phyloP scores from a whole-genome alignment of 2,329 filamentous ascomycete species.

The Teratosphaeria viscida region DNA sequence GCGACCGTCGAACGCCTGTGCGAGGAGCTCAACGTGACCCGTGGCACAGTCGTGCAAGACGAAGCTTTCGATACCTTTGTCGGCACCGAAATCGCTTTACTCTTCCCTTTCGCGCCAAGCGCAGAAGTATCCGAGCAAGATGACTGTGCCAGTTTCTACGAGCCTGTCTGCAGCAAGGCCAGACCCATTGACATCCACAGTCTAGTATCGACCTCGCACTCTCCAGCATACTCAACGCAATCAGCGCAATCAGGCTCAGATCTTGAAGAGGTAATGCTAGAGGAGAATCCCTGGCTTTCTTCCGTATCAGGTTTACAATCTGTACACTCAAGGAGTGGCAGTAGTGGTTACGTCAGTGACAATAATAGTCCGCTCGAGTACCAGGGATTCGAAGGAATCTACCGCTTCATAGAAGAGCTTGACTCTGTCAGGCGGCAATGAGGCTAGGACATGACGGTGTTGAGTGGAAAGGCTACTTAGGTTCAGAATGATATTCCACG shows the following conservation, averaged over 20 bases:
- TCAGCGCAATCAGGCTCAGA: constrained; percentile 15
- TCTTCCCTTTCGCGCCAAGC: constrained; percentile 72
- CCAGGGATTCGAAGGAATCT: constrained; percentile 55
- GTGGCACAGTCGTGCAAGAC: constrained; percentile 72
- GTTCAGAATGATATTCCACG: constrained; percentile 17
- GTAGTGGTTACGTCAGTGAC: constrained; percentile 26
- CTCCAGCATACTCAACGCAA: constrained; percentile 25
- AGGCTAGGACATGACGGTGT: background rate
- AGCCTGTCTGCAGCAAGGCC: constrained; percentile 27
- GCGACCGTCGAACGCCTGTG: constrained; percentile 74
- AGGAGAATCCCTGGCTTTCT: constrained; percentile 41
- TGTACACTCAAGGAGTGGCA: constrained; percentile 39
- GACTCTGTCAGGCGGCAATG: constrained; percentile 35
- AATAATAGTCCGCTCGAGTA: constrained; percentile 43
- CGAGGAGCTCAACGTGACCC: constrained; percentile 72
- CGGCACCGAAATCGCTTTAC: constrained; percentile 63
- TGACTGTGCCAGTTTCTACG: constrained; percentile 31
- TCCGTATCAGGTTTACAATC: constrained; percentile 48
- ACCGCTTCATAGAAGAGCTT: constrained; percentile 55
- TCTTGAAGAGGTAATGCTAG: constrained; percentile 17
- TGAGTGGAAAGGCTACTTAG: constrained; percentile 4
- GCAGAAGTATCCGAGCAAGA: constrained; percentile 20
- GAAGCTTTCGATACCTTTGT: constrained; percentile 57
- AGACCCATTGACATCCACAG: constrained; percentile 43
- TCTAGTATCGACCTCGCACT: constrained; percentile 41